Percentiles rank a stretch among this genome's conserved stretches.
Evolutionary conservation across 352 stramenopile genomes (phyloP).

Genomic region (Phytopythium delawarense): DNA sequence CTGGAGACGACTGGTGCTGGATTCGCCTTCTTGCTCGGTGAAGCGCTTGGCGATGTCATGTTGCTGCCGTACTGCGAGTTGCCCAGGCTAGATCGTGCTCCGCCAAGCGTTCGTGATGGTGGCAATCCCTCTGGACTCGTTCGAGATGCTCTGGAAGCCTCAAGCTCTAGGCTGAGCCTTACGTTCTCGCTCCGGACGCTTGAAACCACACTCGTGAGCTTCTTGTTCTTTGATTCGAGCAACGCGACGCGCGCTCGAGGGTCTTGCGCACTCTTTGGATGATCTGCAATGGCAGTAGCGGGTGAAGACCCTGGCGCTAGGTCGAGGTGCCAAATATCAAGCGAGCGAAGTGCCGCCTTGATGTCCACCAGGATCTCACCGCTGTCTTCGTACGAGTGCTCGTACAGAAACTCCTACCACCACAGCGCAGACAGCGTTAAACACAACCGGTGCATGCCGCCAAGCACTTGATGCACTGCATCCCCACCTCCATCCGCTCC

Average conservation of each 20-base stretch:
- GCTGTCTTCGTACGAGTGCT: slow-evolving; percentile 32
- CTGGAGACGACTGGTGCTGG: slow-evolving; percentile 18
- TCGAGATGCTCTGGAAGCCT: neutral
- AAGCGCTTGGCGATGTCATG: neutral
- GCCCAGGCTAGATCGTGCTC: neutral
- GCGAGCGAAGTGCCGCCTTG: slow-evolving; percentile 42
- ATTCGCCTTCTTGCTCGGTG: neutral
- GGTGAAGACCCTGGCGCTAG: neutral
- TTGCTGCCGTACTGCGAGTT: neutral
- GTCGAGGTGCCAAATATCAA: slow-evolving; percentile 50
- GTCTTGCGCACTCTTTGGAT: slow-evolving; percentile 8
- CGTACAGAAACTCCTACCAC: slow-evolving; percentile 43
- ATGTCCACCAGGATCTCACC: slow-evolving; percentile 50
- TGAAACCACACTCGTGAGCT: slow-evolving; percentile 35
- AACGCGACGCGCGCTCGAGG: slow-evolving; percentile 16
- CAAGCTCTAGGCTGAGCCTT: slow-evolving; percentile 34
- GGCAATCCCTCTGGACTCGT: neutral
- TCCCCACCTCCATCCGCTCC: slow-evolving; percentile 45
- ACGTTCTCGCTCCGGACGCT: slow-evolving; percentile 40
- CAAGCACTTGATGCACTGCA: neutral
- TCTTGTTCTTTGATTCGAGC: slow-evolving; percentile 40
- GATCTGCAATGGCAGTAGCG: neutral
- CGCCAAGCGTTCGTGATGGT: neutral
- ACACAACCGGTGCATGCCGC: neutral
- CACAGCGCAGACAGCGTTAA: slow-evolving; percentile 1